Conservation (phyloP, 805 yeast species). For the Metschnikowia orientalis region DNA sequence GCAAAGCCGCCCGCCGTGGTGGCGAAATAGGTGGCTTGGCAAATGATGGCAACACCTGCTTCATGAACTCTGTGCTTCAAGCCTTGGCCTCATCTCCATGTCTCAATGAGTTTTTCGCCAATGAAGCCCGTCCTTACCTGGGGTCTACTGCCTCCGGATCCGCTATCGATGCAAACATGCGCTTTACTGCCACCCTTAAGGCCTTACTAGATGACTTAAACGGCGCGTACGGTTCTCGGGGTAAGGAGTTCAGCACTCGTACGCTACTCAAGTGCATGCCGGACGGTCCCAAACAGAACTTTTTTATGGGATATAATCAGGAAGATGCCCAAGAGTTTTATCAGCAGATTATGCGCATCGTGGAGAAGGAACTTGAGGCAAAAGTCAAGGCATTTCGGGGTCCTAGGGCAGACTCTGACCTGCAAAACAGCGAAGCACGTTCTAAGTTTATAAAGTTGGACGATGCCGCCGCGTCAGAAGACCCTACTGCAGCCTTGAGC, state of each 20-base stretch:
- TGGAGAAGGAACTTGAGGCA: conserved; percentile 51
- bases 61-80: conserved; percentile 88
- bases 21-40: conserved; percentile 80
- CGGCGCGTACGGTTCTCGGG: conserved; percentile 46
- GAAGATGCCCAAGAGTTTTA: conserved; percentile 97
- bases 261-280: conserved; percentile 63
- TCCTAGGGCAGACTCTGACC: conserved; percentile 3
- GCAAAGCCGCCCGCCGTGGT: conserved; percentile 35
- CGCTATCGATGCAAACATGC: conserved; percentile 23
- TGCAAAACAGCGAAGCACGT: conserved; percentile 3
- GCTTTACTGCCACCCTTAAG: conserved; percentile 52
- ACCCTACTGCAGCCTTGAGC: conserved; percentile 50
- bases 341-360: conserved; percentile 65
- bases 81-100: conserved; percentile 70
- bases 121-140: conserved; percentile 25
- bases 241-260: conserved; percentile 60
- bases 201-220: conserved; percentile 54
- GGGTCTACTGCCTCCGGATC: conserved; percentile 24
- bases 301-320: conserved; percentile 82
- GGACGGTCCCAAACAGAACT: conserved; percentile 71
- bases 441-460: conserved; percentile 17
- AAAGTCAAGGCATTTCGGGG: too few species aligned
- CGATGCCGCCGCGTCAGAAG: conserved; percentile 14
- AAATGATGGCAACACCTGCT: conserved; percentile 92
- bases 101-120: conserved; percentile 51